These are phyloP conservation scores for Batkoa obscura DNA, from an alignment of 371 early-diverging fungal species.

Conservation along the genomic window DNA sequence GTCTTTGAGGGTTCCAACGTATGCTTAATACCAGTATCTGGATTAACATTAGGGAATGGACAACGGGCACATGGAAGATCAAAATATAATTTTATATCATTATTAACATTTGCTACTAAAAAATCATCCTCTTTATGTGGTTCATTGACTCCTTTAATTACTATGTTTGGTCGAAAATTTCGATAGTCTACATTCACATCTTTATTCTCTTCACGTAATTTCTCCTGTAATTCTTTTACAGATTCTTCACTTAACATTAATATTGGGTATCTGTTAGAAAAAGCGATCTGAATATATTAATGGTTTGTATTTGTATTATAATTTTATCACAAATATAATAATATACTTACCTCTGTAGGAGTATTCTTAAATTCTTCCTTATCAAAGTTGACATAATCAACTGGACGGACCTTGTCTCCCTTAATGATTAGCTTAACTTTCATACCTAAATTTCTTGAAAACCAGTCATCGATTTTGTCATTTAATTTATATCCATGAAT, in stretches of 20 bases:
- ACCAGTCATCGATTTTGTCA: constrained; percentile 4
- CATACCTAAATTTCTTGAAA: constrained; percentile 5
- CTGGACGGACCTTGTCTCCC: neutral
- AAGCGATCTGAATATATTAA: constrained; percentile 12
- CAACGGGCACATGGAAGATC: constrained; percentile 6
- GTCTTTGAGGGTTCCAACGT: constrained; percentile 18
- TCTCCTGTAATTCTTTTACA: constrained; percentile 13
- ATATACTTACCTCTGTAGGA: neutral
- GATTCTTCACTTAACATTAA: constrained; percentile 17
- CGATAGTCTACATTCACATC: constrained; percentile 10
- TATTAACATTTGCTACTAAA: constrained; percentile 11
- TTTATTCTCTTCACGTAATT: constrained; percentile 7
- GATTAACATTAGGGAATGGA: constrained; percentile 18
- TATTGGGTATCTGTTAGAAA: constrained; percentile 19
- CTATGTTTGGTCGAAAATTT: constrained; percentile 21
- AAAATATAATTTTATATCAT: neutral
- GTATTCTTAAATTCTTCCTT: neutral
- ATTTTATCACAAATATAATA: neutral
- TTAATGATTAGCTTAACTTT: neutral
- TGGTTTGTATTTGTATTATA: neutral
- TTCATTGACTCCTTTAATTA: constrained; percentile 14
- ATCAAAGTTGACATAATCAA: neutral
- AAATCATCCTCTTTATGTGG: constrained; percentile 23
- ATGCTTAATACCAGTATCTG: constrained; percentile 17
- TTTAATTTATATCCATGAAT: too few species aligned